Base-by-base conservation (phyloP, 2,329 filamentous ascomycete species). In the Paracorniculantispora psalliotae region DNA sequence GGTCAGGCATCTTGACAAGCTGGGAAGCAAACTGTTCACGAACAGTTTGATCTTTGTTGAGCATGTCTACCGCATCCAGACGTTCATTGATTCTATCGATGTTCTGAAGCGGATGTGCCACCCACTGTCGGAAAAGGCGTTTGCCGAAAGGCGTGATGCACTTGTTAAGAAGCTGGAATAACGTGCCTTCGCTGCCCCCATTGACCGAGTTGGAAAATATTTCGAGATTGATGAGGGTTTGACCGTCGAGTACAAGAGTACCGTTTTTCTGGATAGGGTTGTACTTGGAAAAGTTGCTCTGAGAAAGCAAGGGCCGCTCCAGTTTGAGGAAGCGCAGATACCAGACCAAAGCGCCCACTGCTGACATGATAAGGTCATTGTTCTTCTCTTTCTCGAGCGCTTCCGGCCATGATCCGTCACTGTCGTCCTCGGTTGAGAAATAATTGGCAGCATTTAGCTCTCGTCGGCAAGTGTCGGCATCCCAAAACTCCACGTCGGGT, bases 61-160 rank as follows among this genome's bases (percentile, higher is more conserved):
- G 79, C 67, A 93, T 87, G 67, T 97, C 94, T 4, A 99, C 92
- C 5, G 94, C 94, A 74, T 99, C 92, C 12, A 99, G 79, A 6
- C 94, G 86, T 64, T 96, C 92, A 67, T 97, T 96, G 77, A 99
- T 97, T 69, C 89, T 92, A 39, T 81, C 77, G 6, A 90, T 87
- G 73, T 96, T 89, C 70, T 92, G 91, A 15, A 99, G 79, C 2
- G 94, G 94, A 72, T 99, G 94, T 67, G 93, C 97, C 2, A 99
- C 89, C 94, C 94, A 99, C 71, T 96, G 92, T 57, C 92, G 89
- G 72, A 99, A 92, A 72, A 96, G 85, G 12, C 94, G 89, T 75
- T 99, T 99, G 59, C 94, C 94, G 69, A 99, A 99, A 0, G 94
- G 93, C 3, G 94, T 97, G 62, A 97, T 88, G 70, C 94, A 99